Conservation (phyloP, 352 stramenopile species). For the Blastocystis sp. region DNA sequence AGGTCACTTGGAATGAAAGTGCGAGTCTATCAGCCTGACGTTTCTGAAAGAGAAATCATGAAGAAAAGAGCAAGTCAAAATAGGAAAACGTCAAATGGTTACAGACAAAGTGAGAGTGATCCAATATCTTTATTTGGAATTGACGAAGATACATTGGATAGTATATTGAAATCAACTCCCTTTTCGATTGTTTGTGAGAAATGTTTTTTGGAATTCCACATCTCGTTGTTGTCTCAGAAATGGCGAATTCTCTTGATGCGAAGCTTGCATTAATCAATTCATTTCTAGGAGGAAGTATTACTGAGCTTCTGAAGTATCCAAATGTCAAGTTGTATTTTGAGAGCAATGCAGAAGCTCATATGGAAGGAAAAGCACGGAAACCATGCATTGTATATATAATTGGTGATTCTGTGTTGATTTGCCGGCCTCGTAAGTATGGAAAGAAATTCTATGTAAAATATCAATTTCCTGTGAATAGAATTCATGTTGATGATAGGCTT, state of each 20-base stretch:
- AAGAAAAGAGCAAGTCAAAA: too few species aligned
- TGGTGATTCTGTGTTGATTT: constrained; percentile 10
- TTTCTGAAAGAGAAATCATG: too few species aligned
- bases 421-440: constrained; percentile 10
- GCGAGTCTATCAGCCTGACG: too few species aligned
- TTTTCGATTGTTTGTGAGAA: too few species aligned
- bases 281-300: not conserved
- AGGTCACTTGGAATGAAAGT: too few species aligned
- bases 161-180: too few species aligned
- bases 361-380: not conserved
- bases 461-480: not conserved
- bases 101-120: too few species aligned
- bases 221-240: not conserved
- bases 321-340: constrained; percentile 53
- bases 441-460: constrained; percentile 58
- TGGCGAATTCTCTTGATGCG: not conserved
- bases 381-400: constrained; percentile 50
- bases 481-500: not conserved
- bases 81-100: too few species aligned
- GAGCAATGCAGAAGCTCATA: constrained; percentile 17
- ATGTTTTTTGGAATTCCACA: not conserved
- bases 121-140: too few species aligned
- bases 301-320: not conserved
- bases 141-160: too few species aligned
- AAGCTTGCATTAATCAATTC: constrained; percentile 19